These are phyloP conservation scores for Botrytis medusae DNA, from an alignment of 2,329 filamentous ascomycete genomes.

Conservation along the genomic window DNA sequence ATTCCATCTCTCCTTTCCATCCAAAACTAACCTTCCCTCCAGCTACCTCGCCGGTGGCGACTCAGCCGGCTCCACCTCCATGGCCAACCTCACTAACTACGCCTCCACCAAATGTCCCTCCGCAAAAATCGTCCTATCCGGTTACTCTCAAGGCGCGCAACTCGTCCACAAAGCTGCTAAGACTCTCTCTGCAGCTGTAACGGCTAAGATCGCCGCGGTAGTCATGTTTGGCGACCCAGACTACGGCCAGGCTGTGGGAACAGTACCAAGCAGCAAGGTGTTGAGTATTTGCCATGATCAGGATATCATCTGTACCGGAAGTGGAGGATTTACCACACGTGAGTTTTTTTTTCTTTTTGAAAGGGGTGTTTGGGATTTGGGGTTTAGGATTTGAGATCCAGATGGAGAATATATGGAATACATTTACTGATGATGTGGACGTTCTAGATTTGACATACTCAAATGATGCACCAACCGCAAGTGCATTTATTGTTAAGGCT, in stretches of 20 bases:
- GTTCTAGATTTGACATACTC: constrained; percentile 45
- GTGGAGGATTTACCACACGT: constrained; percentile 7
- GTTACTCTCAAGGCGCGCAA: constrained; percentile 47
- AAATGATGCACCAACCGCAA: constrained; percentile 41
- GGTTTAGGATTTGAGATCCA: constrained; percentile 12
- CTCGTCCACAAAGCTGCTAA: constrained; percentile 45
- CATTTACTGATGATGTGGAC: constrained; percentile 44
- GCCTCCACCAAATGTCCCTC: constrained; percentile 41
- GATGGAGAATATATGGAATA: too few species aligned
- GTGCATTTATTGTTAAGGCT: constrained; percentile 38
- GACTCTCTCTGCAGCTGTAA: constrained; percentile 34
- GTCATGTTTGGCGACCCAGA: constrained; percentile 47
- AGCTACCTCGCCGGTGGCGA: constrained; percentile 18
- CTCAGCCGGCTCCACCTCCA: constrained; percentile 4
- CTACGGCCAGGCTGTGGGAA: constrained; percentile 25
- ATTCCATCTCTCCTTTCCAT: not conserved
- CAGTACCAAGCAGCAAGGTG: not conserved
- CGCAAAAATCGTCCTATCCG: constrained; percentile 44
- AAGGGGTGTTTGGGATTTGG: not conserved
- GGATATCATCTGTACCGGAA: constrained; percentile 7
- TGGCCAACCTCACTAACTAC: constrained; percentile 38
- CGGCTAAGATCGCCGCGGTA: constrained; percentile 42
- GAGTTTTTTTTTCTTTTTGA: not conserved
- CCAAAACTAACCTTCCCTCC: not conserved
- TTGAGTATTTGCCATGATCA: constrained; percentile 23